Conservation (phyloP, 1,284 basidiomycete genomes). For the Lentinus polychrous region DNA sequence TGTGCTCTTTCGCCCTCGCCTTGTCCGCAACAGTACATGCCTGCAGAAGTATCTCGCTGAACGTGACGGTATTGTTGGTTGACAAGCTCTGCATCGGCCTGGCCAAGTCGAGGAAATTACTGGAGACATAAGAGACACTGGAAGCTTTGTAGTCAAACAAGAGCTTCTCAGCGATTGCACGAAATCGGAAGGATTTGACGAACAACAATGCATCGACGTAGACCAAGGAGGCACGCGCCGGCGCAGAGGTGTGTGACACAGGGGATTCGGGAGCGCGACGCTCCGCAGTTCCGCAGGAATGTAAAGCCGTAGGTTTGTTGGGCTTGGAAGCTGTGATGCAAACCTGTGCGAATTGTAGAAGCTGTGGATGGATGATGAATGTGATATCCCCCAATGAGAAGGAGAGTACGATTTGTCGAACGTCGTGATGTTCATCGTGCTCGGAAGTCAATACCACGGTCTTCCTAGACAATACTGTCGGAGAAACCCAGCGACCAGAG, state of each 20-base stretch:
- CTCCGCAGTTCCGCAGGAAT: neutral
- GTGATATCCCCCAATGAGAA: conserved; percentile 37
- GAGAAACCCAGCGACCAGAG: neutral
- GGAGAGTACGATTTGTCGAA: conserved; percentile 18
- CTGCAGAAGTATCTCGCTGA: conserved; percentile 45
- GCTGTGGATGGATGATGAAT: conserved; percentile 49
- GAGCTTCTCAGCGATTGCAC: conserved; percentile 47
- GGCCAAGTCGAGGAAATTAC: conserved; percentile 25
- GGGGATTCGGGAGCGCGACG: neutral
- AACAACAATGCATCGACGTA: conserved; percentile 19
- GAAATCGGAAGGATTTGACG: conserved; percentile 33
- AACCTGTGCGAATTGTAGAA: conserved; percentile 57
- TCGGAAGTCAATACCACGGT: neutral
- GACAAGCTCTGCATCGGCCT: conserved; percentile 28
- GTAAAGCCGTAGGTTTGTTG: conserved; percentile 9
- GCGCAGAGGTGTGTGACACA: neutral
- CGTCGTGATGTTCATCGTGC: neutral
- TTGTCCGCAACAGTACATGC: conserved; percentile 44
- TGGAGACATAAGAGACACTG: conserved; percentile 34
- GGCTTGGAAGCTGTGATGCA: conserved; percentile 42
- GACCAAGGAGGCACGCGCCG: conserved; percentile 3
- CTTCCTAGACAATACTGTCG: neutral
- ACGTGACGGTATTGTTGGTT: conserved; percentile 40
- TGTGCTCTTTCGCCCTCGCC: conserved; percentile 35
- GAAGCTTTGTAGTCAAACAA: conserved; percentile 39